Conservation (phyloP, 2,329 filamentous ascomycete species). For the Aureobasidium sp. region DNA sequence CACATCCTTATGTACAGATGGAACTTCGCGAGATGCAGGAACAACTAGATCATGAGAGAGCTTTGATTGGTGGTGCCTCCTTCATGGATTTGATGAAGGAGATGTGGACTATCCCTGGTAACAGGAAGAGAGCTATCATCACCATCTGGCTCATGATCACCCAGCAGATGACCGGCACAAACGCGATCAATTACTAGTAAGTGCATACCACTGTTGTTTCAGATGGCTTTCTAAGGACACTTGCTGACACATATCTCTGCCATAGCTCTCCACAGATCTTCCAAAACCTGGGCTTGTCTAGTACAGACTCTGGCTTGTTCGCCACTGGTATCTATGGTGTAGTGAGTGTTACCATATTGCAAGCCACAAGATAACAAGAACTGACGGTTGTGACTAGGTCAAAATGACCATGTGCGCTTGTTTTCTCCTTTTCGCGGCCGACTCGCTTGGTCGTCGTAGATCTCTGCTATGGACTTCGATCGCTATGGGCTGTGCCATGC, state of each 20-base stretch:
- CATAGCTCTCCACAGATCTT: slow-evolving; percentile 55
- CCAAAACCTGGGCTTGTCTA: slow-evolving; percentile 53
- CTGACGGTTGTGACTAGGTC: slow-evolving; percentile 26
- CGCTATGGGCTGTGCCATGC: slow-evolving; percentile 54
- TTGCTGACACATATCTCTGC: slow-evolving; percentile 54
- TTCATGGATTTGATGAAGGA: slow-evolving; percentile 60
- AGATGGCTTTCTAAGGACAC: slow-evolving; percentile 47
- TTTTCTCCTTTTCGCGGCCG: slow-evolving; percentile 68
- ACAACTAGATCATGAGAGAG: slow-evolving; percentile 62
- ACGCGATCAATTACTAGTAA: slow-evolving; percentile 11
- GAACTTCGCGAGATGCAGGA: slow-evolving; percentile 60
- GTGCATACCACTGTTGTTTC: background rate
- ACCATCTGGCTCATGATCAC: slow-evolving; percentile 59
- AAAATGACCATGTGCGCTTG: slow-evolving; percentile 57
- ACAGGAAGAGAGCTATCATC: slow-evolving; percentile 57
- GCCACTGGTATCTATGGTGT: slow-evolving; percentile 69
- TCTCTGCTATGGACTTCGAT: slow-evolving; percentile 38
- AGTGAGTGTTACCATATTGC: slow-evolving; percentile 20
- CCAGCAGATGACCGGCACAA: slow-evolving; percentile 63
- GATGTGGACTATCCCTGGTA: slow-evolving; percentile 57
- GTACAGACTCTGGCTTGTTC: slow-evolving; percentile 55
- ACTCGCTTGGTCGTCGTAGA: slow-evolving; percentile 62
- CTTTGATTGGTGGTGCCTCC: slow-evolving; percentile 57
- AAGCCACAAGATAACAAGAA: background rate
- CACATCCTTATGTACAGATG: slow-evolving; percentile 44